A percentile compares a stretch with the other conserved stretches of the same genome.
Conservation (phyloP, 2,329 filamentous ascomycete species). For the Diaporthe sp. region DNA sequence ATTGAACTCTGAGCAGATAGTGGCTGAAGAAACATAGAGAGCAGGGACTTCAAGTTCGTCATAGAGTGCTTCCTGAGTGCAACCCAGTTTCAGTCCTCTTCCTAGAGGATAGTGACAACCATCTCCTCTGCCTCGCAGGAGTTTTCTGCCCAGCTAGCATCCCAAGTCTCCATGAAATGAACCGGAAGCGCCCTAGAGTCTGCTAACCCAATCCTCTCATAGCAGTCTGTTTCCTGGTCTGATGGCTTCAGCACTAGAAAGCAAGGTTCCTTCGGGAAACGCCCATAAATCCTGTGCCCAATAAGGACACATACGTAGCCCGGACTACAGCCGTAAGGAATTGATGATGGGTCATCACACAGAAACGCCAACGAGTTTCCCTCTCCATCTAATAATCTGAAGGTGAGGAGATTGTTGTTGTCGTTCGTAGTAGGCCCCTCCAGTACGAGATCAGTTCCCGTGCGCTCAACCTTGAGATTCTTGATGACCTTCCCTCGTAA, state of each 20-base stretch:
- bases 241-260: slow-evolving; percentile 9
- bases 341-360: slow-evolving; percentile 22
- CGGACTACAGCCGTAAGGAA: not conserved
- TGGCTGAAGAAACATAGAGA: too few relatives aligned
- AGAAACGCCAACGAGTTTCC: slow-evolving; percentile 1
- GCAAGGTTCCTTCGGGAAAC: slow-evolving; percentile 12
- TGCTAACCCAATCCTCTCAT: slow-evolving; percentile 21
- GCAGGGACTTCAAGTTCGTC: too few relatives aligned
- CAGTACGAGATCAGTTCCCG: slow-evolving; percentile 18
- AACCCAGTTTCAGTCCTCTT: not conserved
- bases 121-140: not conserved
- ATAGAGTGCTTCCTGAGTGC: too few relatives aligned
- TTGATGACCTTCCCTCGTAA: slow-evolving; percentile 1
- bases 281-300: slow-evolving; percentile 13
- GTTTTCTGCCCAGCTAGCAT: slow-evolving; percentile 9
- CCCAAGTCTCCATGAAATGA: slow-evolving; percentile 9
- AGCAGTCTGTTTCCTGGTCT: not conserved
- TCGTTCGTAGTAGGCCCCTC: not conserved
- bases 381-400: not conserved
- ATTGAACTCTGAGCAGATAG: too few relatives aligned
- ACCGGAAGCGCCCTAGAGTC: slow-evolving; percentile 3
- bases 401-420: slow-evolving; percentile 1
- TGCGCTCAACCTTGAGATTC: slow-evolving; percentile 3
- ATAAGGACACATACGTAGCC: slow-evolving; percentile 16
- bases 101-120: slow-evolving; percentile 12